These are phyloP conservation scores for Parathielavia appendiculata DNA, from an alignment of 495 filamentous ascomycete genomes.

Conservation along the genomic window DNA sequence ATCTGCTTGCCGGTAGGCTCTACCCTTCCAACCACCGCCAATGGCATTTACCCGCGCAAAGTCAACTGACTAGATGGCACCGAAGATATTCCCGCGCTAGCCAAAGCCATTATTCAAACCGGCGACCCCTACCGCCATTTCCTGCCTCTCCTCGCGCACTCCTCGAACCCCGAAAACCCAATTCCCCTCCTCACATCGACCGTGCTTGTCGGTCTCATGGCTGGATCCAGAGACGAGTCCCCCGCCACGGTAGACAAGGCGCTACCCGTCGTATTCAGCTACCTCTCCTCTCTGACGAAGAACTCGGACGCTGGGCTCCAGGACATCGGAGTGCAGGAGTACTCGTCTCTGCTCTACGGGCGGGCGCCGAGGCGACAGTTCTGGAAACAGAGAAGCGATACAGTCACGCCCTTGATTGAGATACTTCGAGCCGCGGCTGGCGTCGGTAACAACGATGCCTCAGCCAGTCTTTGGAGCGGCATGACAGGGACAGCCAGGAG, in stretches of 20 bases:
- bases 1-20: slow-evolving; percentile 72
- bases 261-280: slow-evolving; percentile 78
- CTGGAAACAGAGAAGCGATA: slow-evolving; percentile 82
- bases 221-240: slow-evolving; percentile 56
- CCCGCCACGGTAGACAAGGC: slow-evolving; percentile 60
- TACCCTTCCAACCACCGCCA: not conserved
- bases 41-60: not conserved
- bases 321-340: slow-evolving; percentile 90
- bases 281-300: slow-evolving; percentile 75
- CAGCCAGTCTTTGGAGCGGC: slow-evolving; percentile 61
- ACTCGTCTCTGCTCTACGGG: slow-evolving; percentile 79
- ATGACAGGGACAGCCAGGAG: slow-evolving; percentile 49
- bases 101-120: slow-evolving; percentile 66
- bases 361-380: slow-evolving; percentile 72
- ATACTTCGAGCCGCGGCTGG: slow-evolving; percentile 78
- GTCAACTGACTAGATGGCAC: slow-evolving; percentile 15
- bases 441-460: slow-evolving; percentile 58
- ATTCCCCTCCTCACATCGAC: slow-evolving; percentile 86
- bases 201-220: slow-evolving; percentile 77
- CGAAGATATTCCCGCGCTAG: slow-evolving; percentile 71
- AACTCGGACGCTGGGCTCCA: slow-evolving; percentile 76
- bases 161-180: slow-evolving; percentile 73
- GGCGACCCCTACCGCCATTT: slow-evolving; percentile 78
- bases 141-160: slow-evolving; percentile 76
- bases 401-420: slow-evolving; percentile 72